Conservation (phyloP, 768 basidiomycete genomes). For the Pleurotus ostreatus region DNA sequence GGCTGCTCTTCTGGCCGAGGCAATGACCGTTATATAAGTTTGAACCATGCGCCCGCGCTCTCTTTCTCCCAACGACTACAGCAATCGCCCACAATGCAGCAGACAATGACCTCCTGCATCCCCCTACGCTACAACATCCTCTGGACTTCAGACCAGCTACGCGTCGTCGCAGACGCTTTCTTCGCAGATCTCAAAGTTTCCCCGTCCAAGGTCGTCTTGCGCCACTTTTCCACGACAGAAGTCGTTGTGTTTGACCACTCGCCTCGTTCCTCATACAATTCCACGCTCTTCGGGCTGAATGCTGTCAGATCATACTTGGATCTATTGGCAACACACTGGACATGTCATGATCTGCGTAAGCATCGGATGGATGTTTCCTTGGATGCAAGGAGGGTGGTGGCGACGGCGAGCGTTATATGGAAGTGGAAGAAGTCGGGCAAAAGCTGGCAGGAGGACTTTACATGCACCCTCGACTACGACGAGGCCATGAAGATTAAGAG, state of each 20-base stretch:
- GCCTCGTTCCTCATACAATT: conserved; percentile 13
- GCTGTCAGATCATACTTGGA: conserved; percentile 49
- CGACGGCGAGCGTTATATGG: conserved; percentile 39
- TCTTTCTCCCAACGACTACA: not conserved
- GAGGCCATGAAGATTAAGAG: conserved; percentile 36
- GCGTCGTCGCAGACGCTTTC: not conserved
- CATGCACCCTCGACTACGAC: conserved; percentile 41
- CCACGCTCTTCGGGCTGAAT: conserved; percentile 36
- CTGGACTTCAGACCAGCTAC: conserved; percentile 6
- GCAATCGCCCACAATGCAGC: not conserved
- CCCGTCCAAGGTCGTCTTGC: not conserved
- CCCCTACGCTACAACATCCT: not conserved
- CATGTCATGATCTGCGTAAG: conserved; percentile 25
- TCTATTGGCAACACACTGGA: conserved; percentile 41
- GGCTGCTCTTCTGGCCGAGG: too few relatives aligned
- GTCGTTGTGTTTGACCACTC: conserved; percentile 10
- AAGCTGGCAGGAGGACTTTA: conserved; percentile 42
- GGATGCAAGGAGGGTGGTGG: conserved; percentile 23
- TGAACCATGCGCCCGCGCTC: not conserved
- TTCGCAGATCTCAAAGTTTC: not conserved
- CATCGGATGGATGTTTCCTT: conserved; percentile 21
- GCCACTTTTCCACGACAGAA: conserved; percentile 9
- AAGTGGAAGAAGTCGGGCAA: conserved; percentile 40
- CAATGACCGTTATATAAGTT: too few relatives aligned
- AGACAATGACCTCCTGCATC: not conserved